Evolutionary conservation across 1,139 yeast genomes (phyloP), one percentile per base, ranked within the genome.

Genomic region (Sugiyamaella pinicola): DNA sequence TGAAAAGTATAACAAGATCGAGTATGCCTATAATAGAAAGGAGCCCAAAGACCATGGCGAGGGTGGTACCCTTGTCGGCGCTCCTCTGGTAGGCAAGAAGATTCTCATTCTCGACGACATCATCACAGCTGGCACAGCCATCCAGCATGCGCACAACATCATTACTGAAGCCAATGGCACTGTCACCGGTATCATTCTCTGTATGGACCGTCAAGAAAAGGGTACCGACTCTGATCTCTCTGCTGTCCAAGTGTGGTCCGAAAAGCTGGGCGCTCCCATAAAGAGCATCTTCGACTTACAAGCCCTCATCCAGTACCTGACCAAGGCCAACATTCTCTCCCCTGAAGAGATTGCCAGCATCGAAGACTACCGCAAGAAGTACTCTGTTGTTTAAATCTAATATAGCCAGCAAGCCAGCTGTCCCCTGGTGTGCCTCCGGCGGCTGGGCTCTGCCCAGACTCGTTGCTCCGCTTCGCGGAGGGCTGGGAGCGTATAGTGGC

Each of bases 1-100:
- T n/a, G 80, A 80, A 57, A 83, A 82, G 64, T 87, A 83, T 69
- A 68, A 79, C 55, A 76, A 84, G 44, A 51, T 73, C 34, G 76
- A 70, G 58, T 74, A 73, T 53, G 75, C 77, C 8, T 74, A 71
- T 64, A 74, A 74, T 66, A 68, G 78, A 26, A 74, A 74, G 62
- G 99, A 93, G 72, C 88, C 87, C 78, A 93, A 93, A 74, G 97
- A 91, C 66, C 99, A 93, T 69, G 99, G 99, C 52, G 99, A 93
- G 75, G 99, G 99, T 58, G 99, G 99, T 15, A 81, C 81, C 55
- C 87, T 93, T 65, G 99, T 93, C 38, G 99, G 99, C 31, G 82
- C 88, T 43, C 72, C 81, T 3, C 78, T 93, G 63, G 78, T 79
- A 57, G 87, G 81, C 53, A 86, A 90, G 70, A 79, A 78, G 58